Conservation (phyloP, 306 rosid species). For the Canavalia ensiformis region DNA sequence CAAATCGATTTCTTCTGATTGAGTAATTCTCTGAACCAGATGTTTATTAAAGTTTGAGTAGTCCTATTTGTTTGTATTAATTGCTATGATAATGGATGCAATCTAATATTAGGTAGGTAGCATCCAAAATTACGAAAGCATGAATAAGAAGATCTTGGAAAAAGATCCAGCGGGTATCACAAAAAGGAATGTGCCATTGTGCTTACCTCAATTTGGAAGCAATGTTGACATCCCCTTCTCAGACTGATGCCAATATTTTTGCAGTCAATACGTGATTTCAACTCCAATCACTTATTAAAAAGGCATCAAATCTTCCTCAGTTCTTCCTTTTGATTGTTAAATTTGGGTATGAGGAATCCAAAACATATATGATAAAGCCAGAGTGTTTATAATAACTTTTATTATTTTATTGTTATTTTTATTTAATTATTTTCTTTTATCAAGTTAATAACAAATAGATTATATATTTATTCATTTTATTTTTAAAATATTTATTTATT, state of each 20-base stretch:
- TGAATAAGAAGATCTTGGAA: background rate
- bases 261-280: background rate
- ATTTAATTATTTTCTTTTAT: too few species aligned
- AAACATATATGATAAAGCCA: background rate
- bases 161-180: background rate
- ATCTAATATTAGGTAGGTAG: background rate
- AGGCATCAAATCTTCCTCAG: background rate
- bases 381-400: too few species aligned
- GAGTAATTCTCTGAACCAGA: background rate
- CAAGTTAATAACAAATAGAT: too few species aligned
- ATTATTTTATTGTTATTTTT: too few species aligned
- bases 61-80: background rate
- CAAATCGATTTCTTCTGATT: too few species aligned
- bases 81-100: background rate
- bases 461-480: too few species aligned
- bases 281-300: background rate
- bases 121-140: constrained; percentile 2
- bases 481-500: too few species aligned
- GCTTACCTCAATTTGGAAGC: constrained; percentile 43
- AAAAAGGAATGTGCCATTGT: background rate
- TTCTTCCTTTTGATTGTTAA: background rate
- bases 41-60: background rate
- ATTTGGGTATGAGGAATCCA: background rate
- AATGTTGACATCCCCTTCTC: constrained; percentile 24
- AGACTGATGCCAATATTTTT: background rate